Evolutionary conservation across 148 eudicot genomes (phyloP).

Genomic region (Agrostemma githago): DNA sequence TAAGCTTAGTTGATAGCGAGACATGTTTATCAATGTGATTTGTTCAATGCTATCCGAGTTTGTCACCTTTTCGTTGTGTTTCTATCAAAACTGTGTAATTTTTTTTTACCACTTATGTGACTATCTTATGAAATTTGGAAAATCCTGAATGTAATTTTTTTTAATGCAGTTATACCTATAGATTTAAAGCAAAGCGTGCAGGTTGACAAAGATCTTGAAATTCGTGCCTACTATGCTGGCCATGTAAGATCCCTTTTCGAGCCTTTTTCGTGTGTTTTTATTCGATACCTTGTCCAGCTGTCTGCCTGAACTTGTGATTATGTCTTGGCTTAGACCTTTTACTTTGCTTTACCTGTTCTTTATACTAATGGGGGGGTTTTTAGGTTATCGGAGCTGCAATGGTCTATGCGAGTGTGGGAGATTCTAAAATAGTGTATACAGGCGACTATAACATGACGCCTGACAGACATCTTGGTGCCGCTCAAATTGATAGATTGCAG

Average conservation of each 20-base stretch:
- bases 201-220: conserved; percentile 86
- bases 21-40: background rate
- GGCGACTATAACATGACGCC: conserved; percentile 98
- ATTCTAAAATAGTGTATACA: conserved; percentile 72
- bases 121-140: background rate
- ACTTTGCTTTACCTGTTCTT: conserved; percentile 5
- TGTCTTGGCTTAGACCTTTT: background rate
- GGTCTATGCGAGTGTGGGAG: conserved; percentile 91
- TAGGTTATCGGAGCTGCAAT: conserved; percentile 97
- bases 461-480: conserved; percentile 96
- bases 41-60: background rate
- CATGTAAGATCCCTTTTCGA: conserved; percentile 48
- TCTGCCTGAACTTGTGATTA: background rate
- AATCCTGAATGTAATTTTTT: background rate
- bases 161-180: conserved; percentile 61
- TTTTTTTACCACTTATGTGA: background rate
- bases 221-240: conserved; percentile 96
- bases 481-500: conserved; percentile 81
- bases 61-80: background rate
- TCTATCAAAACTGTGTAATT: background rate
- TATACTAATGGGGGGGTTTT: conserved; percentile 9
- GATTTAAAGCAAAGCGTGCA: conserved; percentile 84
- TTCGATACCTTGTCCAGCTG: background rate
- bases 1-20: conserved; percentile 17
- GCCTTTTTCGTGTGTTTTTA: background rate